These are phyloP conservation scores for Hortaea werneckii DNA, from an alignment of 2,329 filamentous ascomycete species.

Conservation along the genomic window DNA sequence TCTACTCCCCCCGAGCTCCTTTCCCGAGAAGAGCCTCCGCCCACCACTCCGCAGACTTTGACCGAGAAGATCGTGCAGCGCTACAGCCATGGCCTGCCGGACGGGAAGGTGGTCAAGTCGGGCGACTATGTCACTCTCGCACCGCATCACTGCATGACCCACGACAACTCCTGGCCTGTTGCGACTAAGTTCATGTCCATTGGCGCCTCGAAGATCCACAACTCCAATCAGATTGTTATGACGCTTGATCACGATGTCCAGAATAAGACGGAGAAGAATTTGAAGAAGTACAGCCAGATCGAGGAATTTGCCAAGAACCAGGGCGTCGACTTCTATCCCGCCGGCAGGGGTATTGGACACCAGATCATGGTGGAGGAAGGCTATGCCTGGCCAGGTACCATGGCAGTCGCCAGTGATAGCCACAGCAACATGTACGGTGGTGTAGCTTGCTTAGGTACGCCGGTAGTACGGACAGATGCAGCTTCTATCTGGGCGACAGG, in stretches of 20 bases:
- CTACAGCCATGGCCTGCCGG: slow-evolving; percentile 64
- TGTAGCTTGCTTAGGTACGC: slow-evolving; percentile 64
- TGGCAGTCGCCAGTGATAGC: slow-evolving; percentile 67
- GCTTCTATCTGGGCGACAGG: slow-evolving; percentile 77
- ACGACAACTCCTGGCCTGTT: slow-evolving; percentile 74
- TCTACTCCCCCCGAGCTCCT: slow-evolving; percentile 62
- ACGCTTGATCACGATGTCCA: slow-evolving; percentile 84
- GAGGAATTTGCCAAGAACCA: slow-evolving; percentile 72
- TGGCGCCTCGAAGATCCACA: slow-evolving; percentile 62
- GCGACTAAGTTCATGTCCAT: slow-evolving; percentile 74
- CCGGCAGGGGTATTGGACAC: slow-evolving; percentile 75
- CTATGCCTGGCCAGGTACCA: slow-evolving; percentile 73
- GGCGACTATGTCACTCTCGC: slow-evolving; percentile 77
- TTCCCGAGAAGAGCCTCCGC: slow-evolving; percentile 44
- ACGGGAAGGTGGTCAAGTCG: slow-evolving; percentile 62
- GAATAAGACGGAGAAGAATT: slow-evolving; percentile 65
- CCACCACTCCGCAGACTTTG: slow-evolving; percentile 58
- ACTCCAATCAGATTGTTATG: slow-evolving; percentile 67
- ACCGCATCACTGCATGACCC: slow-evolving; percentile 70
- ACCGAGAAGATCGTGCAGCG: slow-evolving; percentile 88
- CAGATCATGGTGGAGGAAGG: slow-evolving; percentile 86
- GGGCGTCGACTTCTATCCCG: slow-evolving; percentile 66
- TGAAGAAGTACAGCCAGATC: slow-evolving; percentile 75
- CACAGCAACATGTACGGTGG: slow-evolving; percentile 81
- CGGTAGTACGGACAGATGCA: slow-evolving; percentile 79